Evolutionary conservation across 192 early-diverging fungal genomes (phyloP), one percentile per base, ranked within the genome.

Genomic region (Diversispora epigaea): DNA sequence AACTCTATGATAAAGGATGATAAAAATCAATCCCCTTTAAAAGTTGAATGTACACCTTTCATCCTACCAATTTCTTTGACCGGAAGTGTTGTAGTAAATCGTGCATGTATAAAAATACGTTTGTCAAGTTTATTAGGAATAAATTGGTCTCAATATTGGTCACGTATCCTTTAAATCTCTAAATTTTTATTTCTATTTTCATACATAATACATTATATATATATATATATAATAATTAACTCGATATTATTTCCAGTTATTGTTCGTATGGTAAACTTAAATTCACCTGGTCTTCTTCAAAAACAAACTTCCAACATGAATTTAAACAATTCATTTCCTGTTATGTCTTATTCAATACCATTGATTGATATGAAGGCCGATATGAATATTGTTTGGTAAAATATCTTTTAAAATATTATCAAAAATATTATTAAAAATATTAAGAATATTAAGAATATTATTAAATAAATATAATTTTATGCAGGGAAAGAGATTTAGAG

Each of bases 401-500:
- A 10, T 19, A n/a, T 17, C 17, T 6, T 3, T 40, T 45, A n/a
- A 6, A 17, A 14, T 44, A 17, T 64, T n/a, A n/a, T n/a, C n/a
- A n/a, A n/a, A n/a, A n/a, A n/a, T n/a, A n/a, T 64, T 32, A 8
- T 64, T 21, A 3, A 62, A 14, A 62, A 6, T 56, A 6, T 6
- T 15, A 6, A 15, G 14, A 61, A 62, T 39, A 12, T 62, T 39
- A 14, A 39, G 5, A 9, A 64, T 44, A 44, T n/a, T n/a, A 41
- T 22, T 64, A 41, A 14, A 21, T 68, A 2, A 47, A 49, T 14
- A 21, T 46, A 6, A n/a, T 21, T 47, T 72, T 17, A 3, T 58
- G 56, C 15, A 74, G 72, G 72, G 72, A 74, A 63, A 40, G 60
- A 32, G 72, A 74, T 21, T 19, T 74, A 7, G 72, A 74, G 39